Percentiles rank a stretch among this genome's conserved stretches.
phyloP scores from a whole-genome alignment of 257 asterid genomes.

The Jacaranda copaia region DNA sequence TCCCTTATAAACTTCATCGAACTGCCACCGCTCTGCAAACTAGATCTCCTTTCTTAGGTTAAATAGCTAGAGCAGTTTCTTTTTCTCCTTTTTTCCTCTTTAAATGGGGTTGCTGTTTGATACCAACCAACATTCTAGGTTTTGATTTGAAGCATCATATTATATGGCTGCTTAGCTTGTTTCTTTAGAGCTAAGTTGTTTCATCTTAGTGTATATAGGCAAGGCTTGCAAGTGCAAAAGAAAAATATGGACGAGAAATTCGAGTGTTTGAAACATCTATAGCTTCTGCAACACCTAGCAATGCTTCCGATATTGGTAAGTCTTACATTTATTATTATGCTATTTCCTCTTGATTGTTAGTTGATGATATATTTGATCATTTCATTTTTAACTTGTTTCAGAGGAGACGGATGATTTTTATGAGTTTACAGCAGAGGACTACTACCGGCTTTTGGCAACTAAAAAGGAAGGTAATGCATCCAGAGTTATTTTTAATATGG shows the following conservation, averaged over 20 bases:
- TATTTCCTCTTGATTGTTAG: slow-evolving; percentile 24
- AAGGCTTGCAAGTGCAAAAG: slow-evolving; percentile 84
- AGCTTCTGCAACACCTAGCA: slow-evolving; percentile 57
- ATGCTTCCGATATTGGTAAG: slow-evolving; percentile 62
- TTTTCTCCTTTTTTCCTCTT: too few relatives aligned
- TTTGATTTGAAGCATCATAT: slow-evolving; percentile 20
- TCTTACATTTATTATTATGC: neutral
- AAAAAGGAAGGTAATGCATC: slow-evolving; percentile 82
- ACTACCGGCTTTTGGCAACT: slow-evolving; percentile 70
- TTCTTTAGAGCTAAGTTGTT: slow-evolving; percentile 28
- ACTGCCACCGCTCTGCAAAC: too few relatives aligned
- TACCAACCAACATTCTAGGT: neutral
- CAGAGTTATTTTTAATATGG: slow-evolving; percentile 8
- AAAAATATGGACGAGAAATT: slow-evolving; percentile 80
- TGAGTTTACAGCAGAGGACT: slow-evolving; percentile 94
- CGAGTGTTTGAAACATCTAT: slow-evolving; percentile 76
- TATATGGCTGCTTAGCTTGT: slow-evolving; percentile 11
- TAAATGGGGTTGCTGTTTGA: too few relatives aligned
- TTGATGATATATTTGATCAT: slow-evolving; percentile 13
- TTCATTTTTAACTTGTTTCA: slow-evolving; percentile 39
- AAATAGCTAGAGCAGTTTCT: too few relatives aligned
- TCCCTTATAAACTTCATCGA: too few relatives aligned
- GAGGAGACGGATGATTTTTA: slow-evolving; percentile 86
- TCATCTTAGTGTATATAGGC: slow-evolving; percentile 49
- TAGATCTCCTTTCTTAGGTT: too few relatives aligned